A percentile compares a stretch with the other conserved stretches of the same genome.
Conservation (phyloP, 1,284 basidiomycete genomes). For the Flammula alnicola region DNA sequence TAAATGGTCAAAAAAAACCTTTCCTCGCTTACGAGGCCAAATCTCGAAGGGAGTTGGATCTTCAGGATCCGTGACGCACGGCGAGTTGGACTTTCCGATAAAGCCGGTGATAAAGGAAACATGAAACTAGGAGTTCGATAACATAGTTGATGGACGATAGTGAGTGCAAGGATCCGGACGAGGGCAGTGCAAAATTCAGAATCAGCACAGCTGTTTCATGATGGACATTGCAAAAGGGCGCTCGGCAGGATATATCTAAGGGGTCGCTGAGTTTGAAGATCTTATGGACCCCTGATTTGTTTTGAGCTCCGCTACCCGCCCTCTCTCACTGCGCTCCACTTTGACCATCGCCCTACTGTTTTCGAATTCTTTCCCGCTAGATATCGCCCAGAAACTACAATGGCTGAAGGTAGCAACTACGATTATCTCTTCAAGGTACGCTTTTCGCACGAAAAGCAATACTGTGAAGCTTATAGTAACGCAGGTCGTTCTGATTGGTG, state of each 20-base stretch:
- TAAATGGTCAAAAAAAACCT: too few species aligned
- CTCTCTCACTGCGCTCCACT: conserved; percentile 14
- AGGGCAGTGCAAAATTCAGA: too few species aligned
- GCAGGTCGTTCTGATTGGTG: conserved; percentile 96
- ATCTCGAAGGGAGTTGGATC: too few species aligned
- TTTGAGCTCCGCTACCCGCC: conserved; percentile 20
- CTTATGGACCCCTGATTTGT: background rate
- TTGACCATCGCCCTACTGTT: conserved; percentile 17
- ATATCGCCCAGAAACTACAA: conserved; percentile 36
- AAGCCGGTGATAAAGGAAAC: background rate
- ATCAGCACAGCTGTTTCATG: conserved; percentile 7
- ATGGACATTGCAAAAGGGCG: background rate
- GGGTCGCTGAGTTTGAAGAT: conserved; percentile 23
- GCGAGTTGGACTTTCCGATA: too few species aligned
- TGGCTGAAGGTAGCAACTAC: conserved; percentile 92
- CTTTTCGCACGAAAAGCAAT: background rate
- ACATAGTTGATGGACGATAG: too few species aligned
- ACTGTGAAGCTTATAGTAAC: conserved; percentile 4
- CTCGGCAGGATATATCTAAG: background rate
- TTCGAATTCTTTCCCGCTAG: background rate
- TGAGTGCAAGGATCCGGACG: too few species aligned
- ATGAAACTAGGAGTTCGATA: conserved; percentile 8
- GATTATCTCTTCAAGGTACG: conserved; percentile 95
- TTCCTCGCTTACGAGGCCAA: too few species aligned
- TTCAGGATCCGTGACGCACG: background rate